Evolutionary conservation across 352 stramenopile genomes (phyloP).

Genomic region (Globisporangium uncinulatum): DNA sequence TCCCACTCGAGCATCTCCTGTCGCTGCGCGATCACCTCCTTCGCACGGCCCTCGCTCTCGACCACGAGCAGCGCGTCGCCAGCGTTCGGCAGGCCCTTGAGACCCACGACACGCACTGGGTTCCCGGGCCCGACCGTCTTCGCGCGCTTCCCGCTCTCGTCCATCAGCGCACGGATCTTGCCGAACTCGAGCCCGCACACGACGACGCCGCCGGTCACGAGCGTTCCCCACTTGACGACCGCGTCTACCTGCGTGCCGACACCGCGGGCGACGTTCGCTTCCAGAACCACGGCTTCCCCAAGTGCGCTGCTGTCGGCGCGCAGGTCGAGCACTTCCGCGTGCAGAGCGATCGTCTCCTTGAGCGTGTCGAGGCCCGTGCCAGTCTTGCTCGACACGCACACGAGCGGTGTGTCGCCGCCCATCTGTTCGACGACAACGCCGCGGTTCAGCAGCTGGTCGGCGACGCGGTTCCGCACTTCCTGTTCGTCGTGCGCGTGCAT

Average conservation of each 20-base stretch:
- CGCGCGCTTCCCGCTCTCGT: constrained; percentile 71
- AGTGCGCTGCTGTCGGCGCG: constrained; percentile 85
- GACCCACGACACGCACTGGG: constrained; percentile 86
- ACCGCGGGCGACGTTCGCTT: constrained; percentile 92
- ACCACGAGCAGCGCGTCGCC: constrained; percentile 75
- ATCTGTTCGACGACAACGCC: constrained; percentile 94
- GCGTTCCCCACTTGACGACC: constrained; percentile 96
- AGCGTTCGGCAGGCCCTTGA: constrained; percentile 81
- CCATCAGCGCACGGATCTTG: constrained; percentile 84
- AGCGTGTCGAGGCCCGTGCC: constrained; percentile 93
- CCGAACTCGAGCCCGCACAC: constrained; percentile 94
- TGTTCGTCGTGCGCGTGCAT: constrained; percentile 71
- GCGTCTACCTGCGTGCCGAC: constrained; percentile 94
- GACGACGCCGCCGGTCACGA: constrained; percentile 92
- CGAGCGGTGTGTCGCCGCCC: constrained; percentile 90
- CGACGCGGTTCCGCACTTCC: constrained; percentile 64
- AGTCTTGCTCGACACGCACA: constrained; percentile 96
- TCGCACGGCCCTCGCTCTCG: constrained; percentile 65
- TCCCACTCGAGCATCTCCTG: constrained; percentile 74
- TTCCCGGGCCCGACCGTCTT: constrained; percentile 88
- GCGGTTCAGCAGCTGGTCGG: constrained; percentile 88
- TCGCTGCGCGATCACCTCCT: constrained; percentile 70
- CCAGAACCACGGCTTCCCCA: constrained; percentile 95
- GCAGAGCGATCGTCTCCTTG: constrained; percentile 95
- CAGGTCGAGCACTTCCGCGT: constrained; percentile 96